Evolutionary conservation across 208 protist species (phyloP).

Genomic region (Kentomonas sorsogonicus): DNA sequence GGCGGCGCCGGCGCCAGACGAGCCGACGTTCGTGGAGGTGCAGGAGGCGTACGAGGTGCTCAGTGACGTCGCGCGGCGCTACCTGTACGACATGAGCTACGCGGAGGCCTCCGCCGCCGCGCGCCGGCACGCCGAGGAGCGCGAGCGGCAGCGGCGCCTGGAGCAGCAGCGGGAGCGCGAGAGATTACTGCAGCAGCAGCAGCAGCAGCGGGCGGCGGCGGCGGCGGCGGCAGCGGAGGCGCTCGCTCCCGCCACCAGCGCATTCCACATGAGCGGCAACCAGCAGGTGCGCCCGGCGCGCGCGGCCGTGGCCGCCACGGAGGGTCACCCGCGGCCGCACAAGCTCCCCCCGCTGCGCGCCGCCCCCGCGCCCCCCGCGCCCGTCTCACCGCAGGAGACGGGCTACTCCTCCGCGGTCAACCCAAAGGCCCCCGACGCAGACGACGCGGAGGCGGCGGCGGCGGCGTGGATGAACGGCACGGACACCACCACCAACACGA

Average conservation of each 20-base stretch:
- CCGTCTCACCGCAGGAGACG: neutral
- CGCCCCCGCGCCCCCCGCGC: neutral
- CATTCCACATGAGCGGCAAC: neutral
- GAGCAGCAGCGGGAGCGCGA: constrained; percentile 12
- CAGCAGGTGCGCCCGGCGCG: no score
- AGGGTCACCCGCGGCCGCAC: neutral
- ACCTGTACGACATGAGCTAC: constrained; percentile 84
- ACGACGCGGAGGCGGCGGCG: no score
- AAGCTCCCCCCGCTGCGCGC: neutral
- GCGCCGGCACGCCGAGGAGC: constrained; percentile 8
- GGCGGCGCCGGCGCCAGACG: neutral
- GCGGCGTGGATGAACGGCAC: no score
- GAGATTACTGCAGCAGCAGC: constrained; percentile 13
- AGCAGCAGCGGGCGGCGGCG: constrained; percentile 15
- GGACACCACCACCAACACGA: neutral
- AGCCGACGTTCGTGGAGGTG: constrained; percentile 51
- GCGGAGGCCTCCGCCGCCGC: constrained; percentile 25
- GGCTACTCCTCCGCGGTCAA: no score
- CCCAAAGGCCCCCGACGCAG: no score
- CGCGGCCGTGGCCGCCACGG: no score
- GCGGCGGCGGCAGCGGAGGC: constrained; percentile 1
- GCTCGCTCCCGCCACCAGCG: neutral
- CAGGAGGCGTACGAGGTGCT: constrained; percentile 88
- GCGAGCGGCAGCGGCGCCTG: constrained; percentile 16
- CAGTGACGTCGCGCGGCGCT: constrained; percentile 76